Conservation (phyloP, 2,329 filamentous ascomycete genomes). For the Talaromyces pinophilus region DNA sequence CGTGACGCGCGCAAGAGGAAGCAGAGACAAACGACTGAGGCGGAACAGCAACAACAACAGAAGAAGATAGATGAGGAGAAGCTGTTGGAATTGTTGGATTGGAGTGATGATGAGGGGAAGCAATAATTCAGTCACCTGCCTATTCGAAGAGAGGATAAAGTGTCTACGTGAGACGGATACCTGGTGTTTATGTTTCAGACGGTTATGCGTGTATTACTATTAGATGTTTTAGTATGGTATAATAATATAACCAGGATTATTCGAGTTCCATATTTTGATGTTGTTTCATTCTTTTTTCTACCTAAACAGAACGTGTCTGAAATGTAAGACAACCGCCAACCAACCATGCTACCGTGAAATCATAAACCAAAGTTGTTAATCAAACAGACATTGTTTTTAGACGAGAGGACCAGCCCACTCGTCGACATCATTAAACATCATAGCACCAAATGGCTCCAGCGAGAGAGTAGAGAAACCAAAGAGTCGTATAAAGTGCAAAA, state of each 20-base stretch:
- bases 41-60: slow-evolving; percentile 56
- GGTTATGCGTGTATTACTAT: slow-evolving; percentile 4
- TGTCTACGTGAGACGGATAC: neutral
- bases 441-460: neutral
- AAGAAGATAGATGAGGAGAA: slow-evolving; percentile 70
- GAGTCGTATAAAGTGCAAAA: neutral
- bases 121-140: neutral
- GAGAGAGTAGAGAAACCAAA: neutral
- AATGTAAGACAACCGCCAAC: slow-evolving; percentile 5
- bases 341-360: neutral
- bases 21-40: slow-evolving; percentile 37
- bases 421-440: neutral
- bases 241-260: neutral
- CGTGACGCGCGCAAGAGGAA: slow-evolving; percentile 67
- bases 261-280: neutral
- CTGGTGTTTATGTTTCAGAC: neutral
- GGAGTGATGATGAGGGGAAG: slow-evolving; percentile 39
- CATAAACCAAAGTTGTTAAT: neutral
- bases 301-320: neutral
- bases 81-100: slow-evolving; percentile 66
- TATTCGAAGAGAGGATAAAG: neutral
- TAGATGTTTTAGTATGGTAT: slow-evolving; percentile 1
- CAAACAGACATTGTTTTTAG: neutral
- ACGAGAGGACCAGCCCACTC: slow-evolving; percentile 10
- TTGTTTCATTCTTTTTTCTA: neutral